Evolutionary conservation across 2,329 filamentous ascomycete genomes (phyloP), one percentile per base, ranked within the genome.

Genomic region (Venturia aucupariae): DNA sequence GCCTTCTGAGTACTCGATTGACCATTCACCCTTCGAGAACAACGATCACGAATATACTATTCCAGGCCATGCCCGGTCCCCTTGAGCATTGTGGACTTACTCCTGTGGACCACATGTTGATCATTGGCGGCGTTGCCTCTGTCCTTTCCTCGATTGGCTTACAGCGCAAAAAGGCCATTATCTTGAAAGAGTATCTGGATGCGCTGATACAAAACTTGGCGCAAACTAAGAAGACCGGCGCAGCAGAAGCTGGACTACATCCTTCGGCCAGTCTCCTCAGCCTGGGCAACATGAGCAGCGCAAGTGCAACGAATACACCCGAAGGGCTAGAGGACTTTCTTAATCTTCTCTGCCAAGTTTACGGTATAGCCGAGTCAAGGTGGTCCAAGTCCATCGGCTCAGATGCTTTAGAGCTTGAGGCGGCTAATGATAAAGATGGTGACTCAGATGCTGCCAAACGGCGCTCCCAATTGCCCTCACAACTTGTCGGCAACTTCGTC

Each of bases 161-260:
- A 66, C 86, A 92, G 66, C 84, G 94, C 65, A 97, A 97, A 77
- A 96, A 95, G 75, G 92, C 90, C 4, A 89, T 97, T 77, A 86
- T 97, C 0, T 83, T 96, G 70, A 87, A 90, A 69, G 92, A 97
- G 71, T 82, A 97, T 61, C 83, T 99, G 10, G 88, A 87, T 3
- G 86, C 92, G 19, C 81, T 97, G 48, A 90, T 95, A 62, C 88
- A 87, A 41, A 92, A 90, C 2, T 81, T 99, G 10, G 88, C 96
- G 4, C 91, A 97, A 75, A 94, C 94, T 19, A 85, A 94, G 46
- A 97, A 95, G 59, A 84, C 93, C 60, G 93, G 93, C 39, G 94
- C 94, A 48, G 92, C 94, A n/a, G 94, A 97, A 72, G 90, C 94
- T 71, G 94, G 93, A 3, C 90, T 99, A 42, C 93, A 97, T 76